Percentiles rank a stretch among this genome's conserved stretches.
phyloP scores from a whole-genome alignment of 108 stramenopile species.

The Discostella pseudostelligera region DNA sequence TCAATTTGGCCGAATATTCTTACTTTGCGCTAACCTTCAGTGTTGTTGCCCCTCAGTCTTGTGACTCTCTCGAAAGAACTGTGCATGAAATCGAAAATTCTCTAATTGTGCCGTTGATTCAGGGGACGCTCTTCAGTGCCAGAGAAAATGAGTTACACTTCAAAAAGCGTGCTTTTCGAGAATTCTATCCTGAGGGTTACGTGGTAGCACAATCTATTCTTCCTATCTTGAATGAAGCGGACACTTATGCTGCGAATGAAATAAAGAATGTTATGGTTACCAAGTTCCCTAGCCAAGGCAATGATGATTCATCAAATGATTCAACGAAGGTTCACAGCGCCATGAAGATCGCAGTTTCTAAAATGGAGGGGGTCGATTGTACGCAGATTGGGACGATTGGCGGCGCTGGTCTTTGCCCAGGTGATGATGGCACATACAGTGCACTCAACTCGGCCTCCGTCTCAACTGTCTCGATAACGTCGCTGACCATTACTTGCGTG shows the following conservation, averaged over 20 bases:
- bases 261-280: constrained; percentile 41
- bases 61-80: constrained; percentile 54
- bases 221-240: constrained; percentile 55
- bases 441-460: not conserved
- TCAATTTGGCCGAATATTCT: no score
- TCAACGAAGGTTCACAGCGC: constrained; percentile 17
- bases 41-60: constrained; percentile 25
- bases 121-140: constrained; percentile 56
- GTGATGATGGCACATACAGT: constrained; percentile 4
- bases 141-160: constrained; percentile 34
- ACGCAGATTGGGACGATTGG: constrained; percentile 23
- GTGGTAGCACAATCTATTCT: constrained; percentile 62
- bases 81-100: constrained; percentile 53
- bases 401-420: constrained; percentile 28
- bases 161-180: constrained; percentile 2
- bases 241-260: constrained; percentile 47
- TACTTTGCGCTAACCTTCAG: not conserved
- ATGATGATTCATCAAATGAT: constrained; percentile 12
- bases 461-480: not conserved
- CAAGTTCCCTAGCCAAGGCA: constrained; percentile 19
- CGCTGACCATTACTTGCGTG: not conserved
- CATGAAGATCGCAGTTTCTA: constrained; percentile 22
- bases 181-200: constrained; percentile 52
- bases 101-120: constrained; percentile 65
- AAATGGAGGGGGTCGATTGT: constrained; percentile 40